phyloP scores from a whole-genome alignment of 179 eudicot genomes.

The Silene noctiflora region DNA sequence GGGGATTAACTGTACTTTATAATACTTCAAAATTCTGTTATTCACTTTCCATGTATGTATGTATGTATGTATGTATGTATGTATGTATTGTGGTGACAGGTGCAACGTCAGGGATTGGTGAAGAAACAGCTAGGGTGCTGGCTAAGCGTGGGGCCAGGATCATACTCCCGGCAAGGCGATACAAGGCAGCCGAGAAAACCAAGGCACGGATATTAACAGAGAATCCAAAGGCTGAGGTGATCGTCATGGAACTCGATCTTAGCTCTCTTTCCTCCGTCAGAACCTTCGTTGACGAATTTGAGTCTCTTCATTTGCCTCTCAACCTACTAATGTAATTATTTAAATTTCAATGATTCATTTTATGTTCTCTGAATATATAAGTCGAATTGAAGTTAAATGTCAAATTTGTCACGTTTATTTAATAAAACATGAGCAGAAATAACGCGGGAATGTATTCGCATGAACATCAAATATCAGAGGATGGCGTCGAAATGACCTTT shows the following conservation, averaged over 20 bases:
- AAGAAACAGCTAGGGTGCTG: conserved; percentile 45
- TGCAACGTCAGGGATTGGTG: conserved; percentile 49
- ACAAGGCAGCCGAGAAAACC: conserved; percentile 42
- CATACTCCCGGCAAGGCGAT: conserved; percentile 38
- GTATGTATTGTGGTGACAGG: conserved; percentile 22
- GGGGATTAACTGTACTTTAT: no score
- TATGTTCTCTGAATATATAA: no score
- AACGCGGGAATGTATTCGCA: conserved; percentile 46
- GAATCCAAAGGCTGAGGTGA: conserved; percentile 33
- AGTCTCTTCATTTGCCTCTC: conserved; percentile 39
- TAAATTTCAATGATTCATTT: neutral
- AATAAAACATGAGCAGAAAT: conserved; percentile 33
- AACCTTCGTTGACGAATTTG: conserved; percentile 34
- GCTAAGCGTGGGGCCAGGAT: conserved; percentile 41
- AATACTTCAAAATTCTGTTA: no score
- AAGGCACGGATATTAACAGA: conserved; percentile 34
- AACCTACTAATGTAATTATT: conserved; percentile 35
- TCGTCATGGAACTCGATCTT: conserved; percentile 46
- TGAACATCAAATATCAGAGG: conserved; percentile 39
- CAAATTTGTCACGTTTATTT: neutral
- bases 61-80: no score
- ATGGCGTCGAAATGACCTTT: conserved; percentile 49
- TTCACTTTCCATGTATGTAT: no score
- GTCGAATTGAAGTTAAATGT: no score
- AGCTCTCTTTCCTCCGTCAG: conserved; percentile 44